phyloP scores from a whole-genome alignment of 352 stramenopile genomes.

The Phytophthora colocasiae region DNA sequence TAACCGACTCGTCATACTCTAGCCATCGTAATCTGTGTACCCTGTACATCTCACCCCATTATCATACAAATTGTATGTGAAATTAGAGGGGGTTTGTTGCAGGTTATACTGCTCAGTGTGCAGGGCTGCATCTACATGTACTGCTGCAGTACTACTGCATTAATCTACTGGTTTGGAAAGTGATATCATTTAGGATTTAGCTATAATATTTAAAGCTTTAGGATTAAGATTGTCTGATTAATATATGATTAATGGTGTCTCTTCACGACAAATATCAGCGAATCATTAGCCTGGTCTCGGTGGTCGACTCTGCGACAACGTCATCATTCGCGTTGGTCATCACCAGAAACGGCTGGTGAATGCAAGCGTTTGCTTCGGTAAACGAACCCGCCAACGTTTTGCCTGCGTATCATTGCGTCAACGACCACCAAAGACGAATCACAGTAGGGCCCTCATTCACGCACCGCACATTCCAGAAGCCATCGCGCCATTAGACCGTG shows the following conservation, averaged over 20 bases:
- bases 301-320: constrained; percentile 10
- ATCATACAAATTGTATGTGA: too few species aligned
- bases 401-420: constrained; percentile 8
- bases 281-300: background rate
- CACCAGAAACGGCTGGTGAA: constrained; percentile 3
- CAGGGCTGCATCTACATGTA: too few species aligned
- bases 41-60: too few species aligned
- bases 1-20: background rate
- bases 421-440: background rate
- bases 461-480: background rate
- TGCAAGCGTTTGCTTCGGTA: constrained; percentile 6
- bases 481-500: background rate
- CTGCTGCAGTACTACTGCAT: too few species aligned
- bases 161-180: too few species aligned
- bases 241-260: too few species aligned
- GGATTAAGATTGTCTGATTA: too few species aligned
- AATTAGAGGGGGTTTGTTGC: too few species aligned
- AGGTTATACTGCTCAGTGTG: too few species aligned
- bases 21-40: too few species aligned
- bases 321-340: constrained; percentile 3
- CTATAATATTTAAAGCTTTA: background rate
- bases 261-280: background rate
- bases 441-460: background rate
- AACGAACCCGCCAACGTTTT: constrained; percentile 3
- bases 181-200: too few species aligned